Base-by-base conservation (phyloP, 345 rosid species). In the Euclidium syriacum region DNA sequence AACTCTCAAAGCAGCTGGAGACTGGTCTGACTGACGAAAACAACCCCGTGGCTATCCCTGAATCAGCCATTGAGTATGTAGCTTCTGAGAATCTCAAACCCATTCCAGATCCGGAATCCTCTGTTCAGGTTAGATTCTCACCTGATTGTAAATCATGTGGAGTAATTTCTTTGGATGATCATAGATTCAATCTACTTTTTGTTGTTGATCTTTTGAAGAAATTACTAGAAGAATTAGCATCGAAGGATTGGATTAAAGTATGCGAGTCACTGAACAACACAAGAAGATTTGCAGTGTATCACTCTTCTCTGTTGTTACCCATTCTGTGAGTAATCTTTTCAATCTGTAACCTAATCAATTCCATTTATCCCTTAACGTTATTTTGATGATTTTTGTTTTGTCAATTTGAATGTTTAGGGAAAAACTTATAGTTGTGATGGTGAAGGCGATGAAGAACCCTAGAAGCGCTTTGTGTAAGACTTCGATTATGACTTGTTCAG, bases 391-490 rank as follows among this genome's bases (percentile, higher is more conserved):
- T 33, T 39, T 22, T 12, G 0, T 10, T n/a, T 19, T 18, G 15
- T 14, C 25, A 20, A 42, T 60, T 49, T 50, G 17, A 23, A 26
- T 40, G 5, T 33, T 39, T 64, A 92, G 97, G 71, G 97, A 87
- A 35, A 90, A 83, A 62, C 80, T 90, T 29, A 54, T 92, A 62
- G 24, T 25, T 15, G 96, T 89, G 66, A 44, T 87, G 67, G 81
- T 87, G 14, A 92, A 87, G 73, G 76, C 91, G 12, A 89, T 85
- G 85, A 89, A 87, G 85, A 92, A 87, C 50, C 97, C 98, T 0
- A 83, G 97, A 77, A 92, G 97, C 70, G 98, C 96, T 27, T 71
- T 92, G 67, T 82, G 89, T 73, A 90, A 92, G 80, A 90, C 98
- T 56, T 80, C 98, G 1, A 87, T 92, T 19, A 87, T 90, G 97